Evolutionary conservation across 73 alveolate species (phyloP), one percentile per base, ranked within the genome.

Genomic region (Stentor coeruleus): DNA sequence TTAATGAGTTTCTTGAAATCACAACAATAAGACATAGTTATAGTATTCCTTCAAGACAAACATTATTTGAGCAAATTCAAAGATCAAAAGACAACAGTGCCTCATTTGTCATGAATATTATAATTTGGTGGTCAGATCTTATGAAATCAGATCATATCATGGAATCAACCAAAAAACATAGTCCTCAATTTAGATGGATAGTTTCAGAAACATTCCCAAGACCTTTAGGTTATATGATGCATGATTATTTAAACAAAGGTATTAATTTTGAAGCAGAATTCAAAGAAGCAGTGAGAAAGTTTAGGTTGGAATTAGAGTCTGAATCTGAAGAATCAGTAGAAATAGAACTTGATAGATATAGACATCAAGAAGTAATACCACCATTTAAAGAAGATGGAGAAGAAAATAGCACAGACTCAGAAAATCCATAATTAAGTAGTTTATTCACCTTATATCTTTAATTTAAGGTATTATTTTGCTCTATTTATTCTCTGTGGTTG

Each of bases 111-210:
- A 31, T 66, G 37, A 20, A 20, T 33, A 31, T 66, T 11, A 31
- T 66, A 26, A 14, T 66, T 1, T 66, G 79, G 41, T 66, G 79
- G 79, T 66, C 79, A 28, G 79, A 66, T 31, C 11, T 66, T 37
- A 66, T 66, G 79, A 66, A 20, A 20, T 40, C 14, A 28, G 79
- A 66, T 2, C 79, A 20, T 66, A 33, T 66, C 41, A 26, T 20
- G 14, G 42, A 66, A 66, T 37, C 37, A 37, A 31, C 79, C 11
- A 26, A 28, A 1, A 20, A 31, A 1, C 36, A 66, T 31, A 15
- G 49, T 0, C 14, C 36, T 0, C n/a, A 66, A 33, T 66, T 66
- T 2, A 66, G 79, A 40, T 66, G 79, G 79, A 66, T 66, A 15
- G 79, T 20, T 11, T 20, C 20, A 49, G 66, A 49, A 49, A 49